These are phyloP conservation scores for Blastocystis sp. DNA, from an alignment of 352 stramenopile species.

Conservation along the genomic window DNA sequence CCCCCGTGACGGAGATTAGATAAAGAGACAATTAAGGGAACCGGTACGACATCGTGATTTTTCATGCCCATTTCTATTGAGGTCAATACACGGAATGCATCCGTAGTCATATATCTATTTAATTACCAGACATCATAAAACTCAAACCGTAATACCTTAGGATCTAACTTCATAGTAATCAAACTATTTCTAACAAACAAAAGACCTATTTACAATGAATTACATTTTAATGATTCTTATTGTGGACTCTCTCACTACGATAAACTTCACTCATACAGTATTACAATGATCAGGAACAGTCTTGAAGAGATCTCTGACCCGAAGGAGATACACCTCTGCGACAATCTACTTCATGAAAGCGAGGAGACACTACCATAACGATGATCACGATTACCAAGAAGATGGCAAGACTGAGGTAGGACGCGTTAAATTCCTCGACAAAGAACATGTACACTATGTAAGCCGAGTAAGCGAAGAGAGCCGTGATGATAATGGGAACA, in stretches of 20 bases:
- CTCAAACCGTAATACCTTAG: constrained; percentile 68
- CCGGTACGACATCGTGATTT: constrained; percentile 94
- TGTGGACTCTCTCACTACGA: neutral
- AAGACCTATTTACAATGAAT: neutral
- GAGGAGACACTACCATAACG: neutral
- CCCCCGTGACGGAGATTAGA: constrained; percentile 93
- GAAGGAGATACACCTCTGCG: neutral
- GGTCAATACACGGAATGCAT: constrained; percentile 95
- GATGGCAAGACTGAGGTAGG: neutral
- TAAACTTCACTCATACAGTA: neutral
- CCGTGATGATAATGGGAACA: neutral
- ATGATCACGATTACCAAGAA: neutral
- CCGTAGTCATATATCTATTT: constrained; percentile 77
- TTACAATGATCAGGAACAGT: constrained; percentile 9
- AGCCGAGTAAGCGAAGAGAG: neutral
- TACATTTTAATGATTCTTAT: neutral
- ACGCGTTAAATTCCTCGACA: neutral
- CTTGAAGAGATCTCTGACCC: constrained; percentile 25
- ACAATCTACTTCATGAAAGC: neutral
- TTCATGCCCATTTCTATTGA: constrained; percentile 97
- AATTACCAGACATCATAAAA: neutral
- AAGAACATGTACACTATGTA: constrained; percentile 6
- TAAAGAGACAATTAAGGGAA: constrained; percentile 89
- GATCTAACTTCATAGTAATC: constrained; percentile 70
- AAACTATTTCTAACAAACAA: constrained; percentile 7